Base-by-base conservation (phyloP, 108 stramenopile species). In the Cyclotella choctawhatcheeana region DNA sequence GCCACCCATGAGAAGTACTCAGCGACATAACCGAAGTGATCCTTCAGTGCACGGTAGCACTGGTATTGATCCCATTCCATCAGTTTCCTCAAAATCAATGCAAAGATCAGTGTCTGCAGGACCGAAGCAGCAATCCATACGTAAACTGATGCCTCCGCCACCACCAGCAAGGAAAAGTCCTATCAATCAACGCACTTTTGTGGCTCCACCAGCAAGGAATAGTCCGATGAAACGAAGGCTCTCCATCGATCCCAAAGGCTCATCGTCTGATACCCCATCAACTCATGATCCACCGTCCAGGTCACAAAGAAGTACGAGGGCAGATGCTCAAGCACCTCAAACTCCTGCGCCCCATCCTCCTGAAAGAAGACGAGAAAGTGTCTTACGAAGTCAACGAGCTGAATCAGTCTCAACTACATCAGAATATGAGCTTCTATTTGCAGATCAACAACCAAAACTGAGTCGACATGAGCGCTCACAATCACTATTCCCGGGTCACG, bases 371-470 rank as follows among this genome's bases (percentile, higher is more conserved):
- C 55, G 29, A 31, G 29, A 8, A 56, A 56, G 29, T 56, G 55
- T 56, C 1, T 27, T 30, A 13, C 14, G 55, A 1, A 31, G 29
- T 1, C 14, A 12, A 2, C 4, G 4, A n/a, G 47, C 47, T n/a
- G 47, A 48, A n/a, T 48, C 47, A n/a, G 47, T 48, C 47, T 48
- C 47, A 10, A 48, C 47, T n/a, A n/a, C 47, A 8, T 48, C 47
- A 17, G 16, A 48, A 8, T 48, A 16, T 40, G 20, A 20, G 21
- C n/a, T 20, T 17, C 14, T 13, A 22, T 5, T 10, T 18, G 59
- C 3, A 1, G 0, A 40, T 22, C 35, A 20, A 16, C 56, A 12
- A 17, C n/a, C 30, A 58, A 58, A 14, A 32, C 37, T 12, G 37
- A 10, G 37, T 6, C 8, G 37, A 6, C 47, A 55, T 26, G 25